Conservation (phyloP, 2,329 filamentous ascomycete genomes). For the Corinectria fuckeliana region DNA sequence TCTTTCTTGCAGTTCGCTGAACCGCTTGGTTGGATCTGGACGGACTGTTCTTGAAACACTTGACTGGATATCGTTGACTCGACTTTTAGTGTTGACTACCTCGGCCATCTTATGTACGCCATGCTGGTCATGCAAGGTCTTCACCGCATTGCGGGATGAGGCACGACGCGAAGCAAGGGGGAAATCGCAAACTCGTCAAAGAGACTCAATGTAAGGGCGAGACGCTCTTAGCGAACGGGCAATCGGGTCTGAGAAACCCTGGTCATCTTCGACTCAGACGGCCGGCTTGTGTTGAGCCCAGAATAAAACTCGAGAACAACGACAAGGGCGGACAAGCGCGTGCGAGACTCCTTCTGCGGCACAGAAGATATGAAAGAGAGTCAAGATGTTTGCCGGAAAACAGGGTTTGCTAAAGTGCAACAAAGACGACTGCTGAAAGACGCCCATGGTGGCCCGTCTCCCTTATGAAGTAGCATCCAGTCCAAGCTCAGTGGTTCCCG, state of each 20-base stretch:
- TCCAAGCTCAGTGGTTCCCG: neutral
- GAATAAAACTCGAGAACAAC: neutral
- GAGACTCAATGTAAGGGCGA: neutral
- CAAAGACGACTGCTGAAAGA: neutral
- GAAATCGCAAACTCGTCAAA: neutral
- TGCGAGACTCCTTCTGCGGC: neutral
- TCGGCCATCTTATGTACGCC: neutral
- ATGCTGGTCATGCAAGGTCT: neutral
- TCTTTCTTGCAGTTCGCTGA: too few relatives aligned
- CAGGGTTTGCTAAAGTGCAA: neutral
- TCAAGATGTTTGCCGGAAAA: neutral
- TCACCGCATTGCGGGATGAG: neutral
- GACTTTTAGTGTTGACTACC: neutral
- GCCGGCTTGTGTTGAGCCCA: neutral
- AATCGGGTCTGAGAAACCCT: neutral
- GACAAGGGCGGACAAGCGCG: neutral
- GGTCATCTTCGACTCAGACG: neutral
- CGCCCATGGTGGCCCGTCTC: neutral
- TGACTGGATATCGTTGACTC: neutral
- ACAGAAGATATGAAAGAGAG: neutral
- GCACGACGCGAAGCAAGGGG: neutral
- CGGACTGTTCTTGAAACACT: constrained; percentile 5
- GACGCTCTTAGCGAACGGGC: neutral
- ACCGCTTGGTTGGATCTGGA: too few relatives aligned
- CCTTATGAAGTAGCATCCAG: neutral